Percentiles rank a stretch among this genome's conserved stretches.
Evolutionary conservation across 768 basidiomycete species (phyloP).

Genomic region (Naganishia vaughanmartiniae): DNA sequence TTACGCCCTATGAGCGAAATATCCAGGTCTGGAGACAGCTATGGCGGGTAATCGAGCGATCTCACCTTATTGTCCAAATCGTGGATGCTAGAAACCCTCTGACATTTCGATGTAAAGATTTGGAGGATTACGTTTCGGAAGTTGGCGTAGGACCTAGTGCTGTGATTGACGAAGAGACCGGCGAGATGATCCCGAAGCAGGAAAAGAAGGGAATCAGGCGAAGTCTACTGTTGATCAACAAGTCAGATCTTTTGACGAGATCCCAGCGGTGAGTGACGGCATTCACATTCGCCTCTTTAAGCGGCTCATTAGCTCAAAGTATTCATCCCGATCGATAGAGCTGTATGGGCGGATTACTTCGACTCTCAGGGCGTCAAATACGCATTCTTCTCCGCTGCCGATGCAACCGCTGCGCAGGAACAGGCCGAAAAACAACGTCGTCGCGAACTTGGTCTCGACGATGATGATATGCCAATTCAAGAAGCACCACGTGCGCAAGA

Average conservation of each 20-base stretch:
- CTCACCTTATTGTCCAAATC: conserved; percentile 93
- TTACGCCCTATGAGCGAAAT: conserved; percentile 97
- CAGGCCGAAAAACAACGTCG: conserved; percentile 55
- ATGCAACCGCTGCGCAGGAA: conserved; percentile 80
- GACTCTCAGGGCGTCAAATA: conserved; percentile 56
- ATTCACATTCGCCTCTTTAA: neutral
- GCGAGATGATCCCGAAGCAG: conserved; percentile 64
- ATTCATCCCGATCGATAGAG: conserved; percentile 55
- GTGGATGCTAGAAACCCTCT: conserved; percentile 96
- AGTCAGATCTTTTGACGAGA: conserved; percentile 83
- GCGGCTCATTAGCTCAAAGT: neutral
- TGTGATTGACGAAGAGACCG: conserved; percentile 58
- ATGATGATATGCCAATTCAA: conserved; percentile 52
- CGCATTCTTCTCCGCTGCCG: conserved; percentile 92
- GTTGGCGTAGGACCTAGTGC: conserved; percentile 38
- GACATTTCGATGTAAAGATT: conserved; percentile 86
- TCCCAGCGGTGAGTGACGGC: conserved; percentile 66
- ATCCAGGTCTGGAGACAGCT: conserved; percentile 83
- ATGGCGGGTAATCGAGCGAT: conserved; percentile 94
- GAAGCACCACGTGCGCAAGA: conserved; percentile 43
- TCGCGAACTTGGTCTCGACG: conserved; percentile 60
- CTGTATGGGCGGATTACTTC: conserved; percentile 75
- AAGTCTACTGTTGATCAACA: conserved; percentile 85
- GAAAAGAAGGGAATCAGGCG: conserved; percentile 67
- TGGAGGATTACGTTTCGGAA: conserved; percentile 82